Conservation (phyloP, 2,329 filamentous ascomycete species). For the Hypomyces perniciosus region DNA sequence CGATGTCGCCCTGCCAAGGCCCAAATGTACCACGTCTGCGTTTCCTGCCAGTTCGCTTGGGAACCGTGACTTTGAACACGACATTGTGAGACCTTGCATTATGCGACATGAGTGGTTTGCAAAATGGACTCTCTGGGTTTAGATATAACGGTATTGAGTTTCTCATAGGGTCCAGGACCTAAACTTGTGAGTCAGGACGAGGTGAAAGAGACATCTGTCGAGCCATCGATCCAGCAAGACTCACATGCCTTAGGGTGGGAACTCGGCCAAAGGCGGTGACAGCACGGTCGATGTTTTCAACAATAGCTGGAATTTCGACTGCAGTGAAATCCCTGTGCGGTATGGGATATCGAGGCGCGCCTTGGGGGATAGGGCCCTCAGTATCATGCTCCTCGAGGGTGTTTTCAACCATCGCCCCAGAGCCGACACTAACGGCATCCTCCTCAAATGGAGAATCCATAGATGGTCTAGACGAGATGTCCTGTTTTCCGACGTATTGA, state of each 20-base stretch:
- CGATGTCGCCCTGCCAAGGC: slow-evolving; percentile 49
- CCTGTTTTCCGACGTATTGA: background rate
- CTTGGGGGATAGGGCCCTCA: slow-evolving; percentile 9
- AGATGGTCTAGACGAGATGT: no score
- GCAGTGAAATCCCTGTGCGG: slow-evolving; percentile 31
- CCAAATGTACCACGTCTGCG: slow-evolving; percentile 71
- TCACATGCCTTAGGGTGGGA: slow-evolving; percentile 33
- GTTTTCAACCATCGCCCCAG: slow-evolving; percentile 1
- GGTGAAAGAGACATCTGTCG: background rate
- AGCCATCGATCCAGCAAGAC: slow-evolving; percentile 10
- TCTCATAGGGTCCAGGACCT: slow-evolving; percentile 44
- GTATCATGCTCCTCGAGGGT: background rate
- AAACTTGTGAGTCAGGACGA: background rate
- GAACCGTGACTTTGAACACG: slow-evolving; percentile 78
- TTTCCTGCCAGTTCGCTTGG: slow-evolving; percentile 79
- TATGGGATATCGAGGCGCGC: slow-evolving; percentile 31
- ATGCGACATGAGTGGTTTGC: slow-evolving; percentile 71
- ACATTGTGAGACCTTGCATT: slow-evolving; percentile 75
- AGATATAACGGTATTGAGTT: slow-evolving; percentile 64
- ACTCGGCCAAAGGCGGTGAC: slow-evolving; percentile 37
- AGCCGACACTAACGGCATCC: background rate
- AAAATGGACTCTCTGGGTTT: slow-evolving; percentile 71
- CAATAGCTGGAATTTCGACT: slow-evolving; percentile 39
- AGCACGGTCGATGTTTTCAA: slow-evolving; percentile 38
- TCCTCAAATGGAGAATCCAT: background rate